Percentiles rank a stretch among this genome's conserved stretches.
Conservation (phyloP, 768 basidiomycete species). For the Lactifluus subvellereus region DNA sequence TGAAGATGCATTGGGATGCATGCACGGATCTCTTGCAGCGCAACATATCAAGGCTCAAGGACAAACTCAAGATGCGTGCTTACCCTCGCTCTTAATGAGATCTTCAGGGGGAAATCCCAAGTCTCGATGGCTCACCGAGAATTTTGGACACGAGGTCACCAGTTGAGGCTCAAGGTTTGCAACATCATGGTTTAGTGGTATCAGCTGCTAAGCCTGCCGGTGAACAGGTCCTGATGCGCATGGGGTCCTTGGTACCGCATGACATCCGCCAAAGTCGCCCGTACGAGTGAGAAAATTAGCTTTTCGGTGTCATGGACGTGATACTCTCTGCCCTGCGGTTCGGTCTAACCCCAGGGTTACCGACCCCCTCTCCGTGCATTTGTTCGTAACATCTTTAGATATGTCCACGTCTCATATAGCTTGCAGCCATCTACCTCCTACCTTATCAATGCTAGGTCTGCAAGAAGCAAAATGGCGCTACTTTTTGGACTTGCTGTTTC, state of each 20-base stretch:
- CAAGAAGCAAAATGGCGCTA: slow-evolving; percentile 92
- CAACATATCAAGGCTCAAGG: slow-evolving; percentile 79
- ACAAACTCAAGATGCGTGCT: slow-evolving; percentile 73
- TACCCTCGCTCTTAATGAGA: slow-evolving; percentile 52
- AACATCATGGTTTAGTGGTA: neutral
- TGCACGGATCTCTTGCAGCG: slow-evolving; percentile 79
- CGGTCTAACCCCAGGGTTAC: slow-evolving; percentile 73
- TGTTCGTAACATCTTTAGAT: slow-evolving; percentile 41
- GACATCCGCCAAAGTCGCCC: slow-evolving; percentile 87
- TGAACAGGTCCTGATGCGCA: slow-evolving; percentile 68
- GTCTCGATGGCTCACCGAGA: slow-evolving; percentile 64
- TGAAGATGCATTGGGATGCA: slow-evolving; percentile 94
- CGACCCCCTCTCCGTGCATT: slow-evolving; percentile 8
- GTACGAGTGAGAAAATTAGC: slow-evolving; percentile 77
- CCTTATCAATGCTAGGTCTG: slow-evolving; percentile 80
- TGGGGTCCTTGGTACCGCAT: slow-evolving; percentile 72
- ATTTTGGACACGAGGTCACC: slow-evolving; percentile 83
- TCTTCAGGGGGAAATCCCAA: slow-evolving; percentile 58
- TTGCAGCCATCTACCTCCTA: slow-evolving; percentile 70
- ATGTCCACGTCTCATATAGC: slow-evolving; percentile 86
- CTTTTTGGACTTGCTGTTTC: slow-evolving; percentile 57
- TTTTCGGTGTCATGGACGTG: slow-evolving; percentile 92
- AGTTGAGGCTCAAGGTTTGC: slow-evolving; percentile 78
- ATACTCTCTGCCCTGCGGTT: slow-evolving; percentile 81
- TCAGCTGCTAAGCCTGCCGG: neutral